These are phyloP conservation scores for Exophiala aquamarina DNA, from an alignment of 2,329 filamentous ascomycete species.

Conservation along the genomic window DNA sequence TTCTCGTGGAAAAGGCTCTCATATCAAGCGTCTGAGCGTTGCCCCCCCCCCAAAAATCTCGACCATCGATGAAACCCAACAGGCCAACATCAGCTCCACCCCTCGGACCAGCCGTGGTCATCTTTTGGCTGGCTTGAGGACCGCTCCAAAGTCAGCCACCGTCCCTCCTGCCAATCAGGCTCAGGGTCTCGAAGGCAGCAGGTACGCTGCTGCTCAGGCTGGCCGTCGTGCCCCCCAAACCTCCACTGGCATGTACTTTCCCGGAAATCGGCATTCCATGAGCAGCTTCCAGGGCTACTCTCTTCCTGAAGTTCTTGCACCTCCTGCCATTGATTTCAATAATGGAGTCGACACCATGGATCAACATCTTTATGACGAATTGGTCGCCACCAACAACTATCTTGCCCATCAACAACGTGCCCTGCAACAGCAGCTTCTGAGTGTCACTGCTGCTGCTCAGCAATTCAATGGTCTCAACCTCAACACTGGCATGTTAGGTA, in stretches of 20 bases:
- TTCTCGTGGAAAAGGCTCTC: constrained; percentile 78
- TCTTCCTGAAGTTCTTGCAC: constrained; percentile 77
- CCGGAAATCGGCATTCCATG: constrained; percentile 44
- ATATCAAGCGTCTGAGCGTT: constrained; percentile 84
- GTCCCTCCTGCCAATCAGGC: constrained; percentile 66
- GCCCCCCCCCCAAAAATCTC: constrained; percentile 70
- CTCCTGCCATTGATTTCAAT: constrained; percentile 75
- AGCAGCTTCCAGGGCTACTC: constrained; percentile 62
- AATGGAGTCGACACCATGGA: constrained; percentile 75
- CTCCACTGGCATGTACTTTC: constrained; percentile 56
- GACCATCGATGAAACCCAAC: constrained; percentile 63
- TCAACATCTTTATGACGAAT: constrained; percentile 79
- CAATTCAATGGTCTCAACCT: constrained; percentile 78
- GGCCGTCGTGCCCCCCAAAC: constrained; percentile 58
- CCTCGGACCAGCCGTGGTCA: constrained; percentile 94
- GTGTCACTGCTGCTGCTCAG: constrained; percentile 77
- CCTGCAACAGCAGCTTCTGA: constrained; percentile 88
- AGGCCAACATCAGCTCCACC: constrained; percentile 70
- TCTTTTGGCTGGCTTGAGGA: constrained; percentile 87
- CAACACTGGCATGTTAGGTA: constrained; percentile 42
- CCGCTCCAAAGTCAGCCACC: constrained; percentile 82
- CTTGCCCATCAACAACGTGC: constrained; percentile 93
- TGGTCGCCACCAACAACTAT: constrained; percentile 88
- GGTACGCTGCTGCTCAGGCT: constrained; percentile 46
- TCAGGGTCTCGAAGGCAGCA: constrained; percentile 47